Evolutionary conservation across 805 yeast genomes (phyloP).

Genomic region (Kluyveromyces siamensis): DNA sequence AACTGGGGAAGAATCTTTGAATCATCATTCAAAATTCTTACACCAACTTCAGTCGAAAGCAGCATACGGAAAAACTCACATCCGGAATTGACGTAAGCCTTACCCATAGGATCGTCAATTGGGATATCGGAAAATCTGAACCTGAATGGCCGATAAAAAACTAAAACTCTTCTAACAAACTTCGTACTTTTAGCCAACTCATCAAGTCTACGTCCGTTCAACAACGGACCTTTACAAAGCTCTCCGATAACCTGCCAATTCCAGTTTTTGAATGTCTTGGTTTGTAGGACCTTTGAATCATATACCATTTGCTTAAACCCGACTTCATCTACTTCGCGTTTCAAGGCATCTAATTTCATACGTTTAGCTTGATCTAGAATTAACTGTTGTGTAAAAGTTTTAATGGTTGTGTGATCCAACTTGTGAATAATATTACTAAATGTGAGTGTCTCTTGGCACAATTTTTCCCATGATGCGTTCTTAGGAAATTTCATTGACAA

Average conservation of each 20-base stretch:
- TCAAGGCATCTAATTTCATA: conserved; percentile 17
- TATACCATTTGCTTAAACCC: conserved; percentile 57
- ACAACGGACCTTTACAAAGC: conserved; percentile 77
- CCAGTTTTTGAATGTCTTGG: conserved; percentile 81
- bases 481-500: background rate
- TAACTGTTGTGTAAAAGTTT: background rate
- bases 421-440: background rate
- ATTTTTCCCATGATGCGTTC: background rate
- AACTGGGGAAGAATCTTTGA: conserved; percentile 73
- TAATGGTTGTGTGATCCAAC: background rate
- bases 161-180: conserved; percentile 71
- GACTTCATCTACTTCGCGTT: conserved; percentile 44
- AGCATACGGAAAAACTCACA: conserved; percentile 63
- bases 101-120: conserved; percentile 38
- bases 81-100: conserved; percentile 61
- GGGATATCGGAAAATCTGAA: conserved; percentile 57
- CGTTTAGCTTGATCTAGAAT: conserved; percentile 16
- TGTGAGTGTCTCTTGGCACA: conserved; percentile 1
- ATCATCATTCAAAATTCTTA: conserved; percentile 54
- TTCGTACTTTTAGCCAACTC: conserved; percentile 74
- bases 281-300: conserved; percentile 62
- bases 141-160: conserved; percentile 89
- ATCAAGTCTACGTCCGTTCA: conserved; percentile 61
- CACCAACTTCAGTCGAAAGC: conserved; percentile 55
- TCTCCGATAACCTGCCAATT: conserved; percentile 70